Base-by-base conservation (phyloP, 371 early-diverging fungal genomes). In the Syncephalis fuscata region DNA sequence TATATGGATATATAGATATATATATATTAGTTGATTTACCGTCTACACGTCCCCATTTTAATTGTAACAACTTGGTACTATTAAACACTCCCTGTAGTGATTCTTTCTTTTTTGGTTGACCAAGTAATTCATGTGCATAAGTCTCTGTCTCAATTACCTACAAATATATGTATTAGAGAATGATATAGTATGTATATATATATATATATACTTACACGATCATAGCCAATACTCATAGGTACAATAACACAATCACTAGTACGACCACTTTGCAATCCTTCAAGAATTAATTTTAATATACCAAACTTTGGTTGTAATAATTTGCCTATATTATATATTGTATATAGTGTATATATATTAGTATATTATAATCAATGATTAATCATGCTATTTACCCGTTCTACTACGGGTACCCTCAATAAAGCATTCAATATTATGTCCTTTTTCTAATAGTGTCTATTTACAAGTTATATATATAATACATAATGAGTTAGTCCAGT, bases 351-450 rank as follows among this genome's bases (percentile, higher is more conserved):
- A n/a, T n/a, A n/a, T n/a, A n/a, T n/a, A n/a, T n/a, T n/a, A n/a
- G n/a, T n/a, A n/a, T n/a, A n/a, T n/a, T n/a, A 32, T 32, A 32
- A 32, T 32, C 32, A 32, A n/a, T 32, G 7, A 32, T 32, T 32
- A 32, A 11, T 32, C 32, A 32, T 32, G 4, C 11, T 7, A 32
- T 11, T 32, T 32, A 11, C 32, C 32, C 11, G 32, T 44, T 32
- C 91, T 71, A 48, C 78, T 77, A 11, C 91, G 78, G 0, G 87
- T 85, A 21, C 91, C 91, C 56, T 90, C 91, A 8, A 87, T 74
- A 58, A 90, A 90, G 37, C 78, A 80, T 59, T 88, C 88, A 39
- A 90, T 63, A 49, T 86, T 87, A 66, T 82, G 70, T 16, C 80
- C 80, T n/a, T 68, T 60, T 25, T 63, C 50, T 38, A 78, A 47